These are phyloP conservation scores for Striga hermonthica DNA, from an alignment of 305 asterid genomes.

Conservation along the genomic window DNA sequence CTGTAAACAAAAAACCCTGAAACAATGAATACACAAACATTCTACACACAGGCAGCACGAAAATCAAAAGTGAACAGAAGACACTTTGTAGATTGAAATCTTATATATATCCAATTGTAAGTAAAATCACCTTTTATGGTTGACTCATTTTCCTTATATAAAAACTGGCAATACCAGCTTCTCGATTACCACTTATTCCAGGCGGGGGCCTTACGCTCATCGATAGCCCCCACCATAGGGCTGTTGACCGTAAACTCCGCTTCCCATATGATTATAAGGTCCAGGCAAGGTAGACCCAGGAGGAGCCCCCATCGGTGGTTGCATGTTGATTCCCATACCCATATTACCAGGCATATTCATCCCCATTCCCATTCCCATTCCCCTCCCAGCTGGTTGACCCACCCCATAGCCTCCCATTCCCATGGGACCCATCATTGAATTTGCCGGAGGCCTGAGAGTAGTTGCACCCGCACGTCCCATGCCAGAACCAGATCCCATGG, in stretches of 20 bases:
- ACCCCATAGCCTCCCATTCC: slow-evolving; percentile 47
- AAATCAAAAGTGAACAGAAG: slow-evolving; percentile 32
- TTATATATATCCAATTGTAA: slow-evolving; percentile 28
- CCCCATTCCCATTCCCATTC: slow-evolving; percentile 49
- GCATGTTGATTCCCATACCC: slow-evolving; percentile 52
- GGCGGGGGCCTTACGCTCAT: slow-evolving; percentile 40
- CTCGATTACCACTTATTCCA: neutral
- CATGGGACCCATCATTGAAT: slow-evolving; percentile 56
- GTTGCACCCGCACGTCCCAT: slow-evolving; percentile 80
- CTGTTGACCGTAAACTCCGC: slow-evolving; percentile 63
- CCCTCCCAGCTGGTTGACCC: slow-evolving; percentile 38
- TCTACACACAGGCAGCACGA: slow-evolving; percentile 38
- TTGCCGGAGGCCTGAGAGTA: slow-evolving; percentile 57
- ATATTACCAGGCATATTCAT: slow-evolving; percentile 44
- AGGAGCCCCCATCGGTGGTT: slow-evolving; percentile 64
- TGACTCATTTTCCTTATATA: slow-evolving; percentile 33
- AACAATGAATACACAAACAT: slow-evolving; percentile 43
- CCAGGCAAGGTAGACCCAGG: slow-evolving; percentile 56
- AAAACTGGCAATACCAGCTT: slow-evolving; percentile 28
- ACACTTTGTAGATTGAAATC: slow-evolving; percentile 30
- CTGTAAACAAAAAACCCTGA: slow-evolving; percentile 33
- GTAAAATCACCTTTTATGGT: slow-evolving; percentile 27
- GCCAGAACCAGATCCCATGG: slow-evolving; percentile 97
- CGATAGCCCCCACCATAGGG: slow-evolving; percentile 77
- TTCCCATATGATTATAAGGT: slow-evolving; percentile 69